These are phyloP conservation scores for Lepidopterella palustris DNA, from an alignment of 495 filamentous ascomycete species.

Conservation along the genomic window DNA sequence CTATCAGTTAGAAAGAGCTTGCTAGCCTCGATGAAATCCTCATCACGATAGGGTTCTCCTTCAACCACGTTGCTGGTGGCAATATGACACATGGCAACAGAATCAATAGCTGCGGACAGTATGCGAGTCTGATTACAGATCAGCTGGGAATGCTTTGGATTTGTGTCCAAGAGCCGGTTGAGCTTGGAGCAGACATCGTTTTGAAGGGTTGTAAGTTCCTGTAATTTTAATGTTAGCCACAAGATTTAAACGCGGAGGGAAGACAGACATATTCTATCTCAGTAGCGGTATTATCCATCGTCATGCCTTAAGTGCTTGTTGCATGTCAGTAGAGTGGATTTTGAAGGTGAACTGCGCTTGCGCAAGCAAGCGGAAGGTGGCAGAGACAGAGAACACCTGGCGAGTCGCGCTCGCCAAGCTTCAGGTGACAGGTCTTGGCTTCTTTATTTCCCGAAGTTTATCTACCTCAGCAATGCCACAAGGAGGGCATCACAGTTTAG, in stretches of 20 bases:
- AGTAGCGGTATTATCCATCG: background rate
- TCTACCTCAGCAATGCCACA: too few species aligned
- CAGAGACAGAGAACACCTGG: background rate
- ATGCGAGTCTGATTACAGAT: background rate
- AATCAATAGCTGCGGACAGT: background rate
- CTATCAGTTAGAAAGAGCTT: background rate
- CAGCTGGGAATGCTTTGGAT: background rate
- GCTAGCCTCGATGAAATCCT: background rate
- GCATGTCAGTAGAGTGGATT: background rate
- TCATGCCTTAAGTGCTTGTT: background rate
- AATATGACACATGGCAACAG: background rate
- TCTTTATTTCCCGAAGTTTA: background rate
- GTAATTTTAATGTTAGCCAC: background rate
- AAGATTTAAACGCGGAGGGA: background rate
- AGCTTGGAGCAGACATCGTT: background rate
- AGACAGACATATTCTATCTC: background rate
- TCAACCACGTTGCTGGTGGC: background rate
- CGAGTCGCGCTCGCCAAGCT: background rate
- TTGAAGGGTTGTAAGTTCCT: background rate
- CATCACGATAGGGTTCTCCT: background rate
- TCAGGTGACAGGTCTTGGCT: background rate
- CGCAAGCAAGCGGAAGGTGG: background rate
- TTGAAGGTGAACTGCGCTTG: background rate
- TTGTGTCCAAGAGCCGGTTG: background rate
- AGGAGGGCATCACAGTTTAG: too few species aligned